These are phyloP conservation scores for Monilinia fructigena DNA, from an alignment of 2,329 filamentous ascomycete genomes.

Conservation along the genomic window DNA sequence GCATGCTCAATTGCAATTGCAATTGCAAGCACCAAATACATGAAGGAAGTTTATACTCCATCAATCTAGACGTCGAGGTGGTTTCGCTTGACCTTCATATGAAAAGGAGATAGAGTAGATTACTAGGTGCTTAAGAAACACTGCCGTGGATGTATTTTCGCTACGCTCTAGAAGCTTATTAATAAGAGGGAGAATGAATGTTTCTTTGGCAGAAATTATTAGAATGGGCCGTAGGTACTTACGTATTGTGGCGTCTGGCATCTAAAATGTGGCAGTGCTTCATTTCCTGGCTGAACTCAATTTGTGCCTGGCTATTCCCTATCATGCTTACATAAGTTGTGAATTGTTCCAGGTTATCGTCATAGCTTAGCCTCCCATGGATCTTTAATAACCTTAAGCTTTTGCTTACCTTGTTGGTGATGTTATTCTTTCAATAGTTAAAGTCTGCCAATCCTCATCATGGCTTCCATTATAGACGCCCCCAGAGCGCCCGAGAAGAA, in stretches of 20 bases:
- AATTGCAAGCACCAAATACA: not conserved
- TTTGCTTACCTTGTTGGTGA: constrained; percentile 6
- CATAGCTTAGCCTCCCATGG: constrained; percentile 16
- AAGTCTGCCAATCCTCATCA: constrained; percentile 7
- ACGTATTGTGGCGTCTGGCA: no score
- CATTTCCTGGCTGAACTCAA: not conserved
- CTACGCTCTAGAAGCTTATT: not conserved
- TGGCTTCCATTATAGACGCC: constrained; percentile 26
- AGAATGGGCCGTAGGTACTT: not conserved
- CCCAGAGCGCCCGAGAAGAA: constrained; percentile 26
- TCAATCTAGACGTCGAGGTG: not conserved
- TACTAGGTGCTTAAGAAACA: not conserved
- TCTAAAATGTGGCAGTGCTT: constrained; percentile 2
- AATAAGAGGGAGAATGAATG: not conserved
- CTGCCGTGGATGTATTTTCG: not conserved
- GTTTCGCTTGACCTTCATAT: no score
- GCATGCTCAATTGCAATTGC: not conserved
- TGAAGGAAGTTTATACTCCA: not conserved
- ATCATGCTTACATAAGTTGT: constrained; percentile 1
- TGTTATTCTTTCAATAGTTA: constrained; percentile 10
- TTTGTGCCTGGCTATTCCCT: not conserved
- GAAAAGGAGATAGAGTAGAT: no score
- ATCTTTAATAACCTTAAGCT: not conserved
- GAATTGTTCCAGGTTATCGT: not conserved
- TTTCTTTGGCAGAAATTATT: not conserved